These are phyloP conservation scores for Euryodendron excelsum DNA, from an alignment of 148 eudicot genomes.

Conservation along the genomic window DNA sequence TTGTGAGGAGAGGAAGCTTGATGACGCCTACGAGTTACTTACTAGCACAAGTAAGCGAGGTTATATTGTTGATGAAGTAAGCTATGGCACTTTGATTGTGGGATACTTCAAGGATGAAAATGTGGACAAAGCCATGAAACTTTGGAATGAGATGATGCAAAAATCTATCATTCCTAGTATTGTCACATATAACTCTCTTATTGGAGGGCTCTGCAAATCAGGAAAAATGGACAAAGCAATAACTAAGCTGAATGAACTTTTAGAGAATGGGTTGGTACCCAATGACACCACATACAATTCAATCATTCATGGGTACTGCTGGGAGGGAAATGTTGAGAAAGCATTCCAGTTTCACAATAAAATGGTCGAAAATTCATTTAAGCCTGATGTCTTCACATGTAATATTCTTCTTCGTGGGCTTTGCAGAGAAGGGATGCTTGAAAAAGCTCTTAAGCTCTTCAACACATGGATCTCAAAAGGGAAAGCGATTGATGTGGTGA, in stretches of 20 bases:
- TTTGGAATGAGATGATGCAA: slow-evolving; percentile 86
- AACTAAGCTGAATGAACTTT: slow-evolving; percentile 63
- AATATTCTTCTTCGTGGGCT: slow-evolving; percentile 86
- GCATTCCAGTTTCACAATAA: slow-evolving; percentile 82
- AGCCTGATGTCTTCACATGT: slow-evolving; percentile 66
- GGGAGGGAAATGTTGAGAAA: slow-evolving; percentile 77
- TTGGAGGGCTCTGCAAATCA: slow-evolving; percentile 72
- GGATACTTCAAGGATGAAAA: slow-evolving; percentile 63
- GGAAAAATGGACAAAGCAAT: slow-evolving; percentile 69
- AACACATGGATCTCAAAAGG: slow-evolving; percentile 64
- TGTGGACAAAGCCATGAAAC: slow-evolving; percentile 47
- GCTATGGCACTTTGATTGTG: slow-evolving; percentile 70
- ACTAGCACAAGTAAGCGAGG: slow-evolving; percentile 44
- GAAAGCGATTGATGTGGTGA: slow-evolving; percentile 65
- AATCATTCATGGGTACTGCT: slow-evolving; percentile 79
- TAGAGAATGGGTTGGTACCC: slow-evolving; percentile 68
- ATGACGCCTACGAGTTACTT: slow-evolving; percentile 59
- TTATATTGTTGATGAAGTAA: slow-evolving; percentile 70
- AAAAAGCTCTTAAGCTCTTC: slow-evolving; percentile 71
- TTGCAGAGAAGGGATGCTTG: slow-evolving; percentile 73
- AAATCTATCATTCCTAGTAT: slow-evolving; percentile 54
- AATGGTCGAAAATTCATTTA: slow-evolving; percentile 69
- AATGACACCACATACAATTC: slow-evolving; percentile 77
- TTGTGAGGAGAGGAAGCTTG: slow-evolving; percentile 55
- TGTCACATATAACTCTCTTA: slow-evolving; percentile 68